Conservation (phyloP, 345 rosid species). For the Brassica incana region DNA sequence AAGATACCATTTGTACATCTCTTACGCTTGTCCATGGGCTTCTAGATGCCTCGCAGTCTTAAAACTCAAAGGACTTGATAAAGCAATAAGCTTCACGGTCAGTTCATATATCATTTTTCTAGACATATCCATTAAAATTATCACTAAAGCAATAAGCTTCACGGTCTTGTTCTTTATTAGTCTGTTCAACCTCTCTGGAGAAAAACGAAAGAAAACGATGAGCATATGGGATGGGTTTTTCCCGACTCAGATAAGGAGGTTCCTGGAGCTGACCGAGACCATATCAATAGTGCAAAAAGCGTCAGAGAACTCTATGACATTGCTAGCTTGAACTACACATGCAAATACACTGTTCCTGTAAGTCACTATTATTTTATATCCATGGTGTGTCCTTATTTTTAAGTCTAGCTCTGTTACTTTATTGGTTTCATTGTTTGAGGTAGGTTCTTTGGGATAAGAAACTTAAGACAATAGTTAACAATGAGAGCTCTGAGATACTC, state of each 20-base stretch:
- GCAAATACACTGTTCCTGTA: constrained; percentile 84
- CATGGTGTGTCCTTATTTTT: background rate
- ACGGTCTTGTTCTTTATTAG: constrained; percentile 38
- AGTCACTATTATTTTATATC: constrained; percentile 28
- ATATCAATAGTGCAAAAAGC: constrained; percentile 64
- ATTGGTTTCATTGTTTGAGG: background rate
- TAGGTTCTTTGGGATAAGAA: constrained; percentile 62
- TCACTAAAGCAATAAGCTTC: too few species aligned
- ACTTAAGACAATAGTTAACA: constrained; percentile 54
- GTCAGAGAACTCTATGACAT: constrained; percentile 72
- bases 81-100: constrained; percentile 70
- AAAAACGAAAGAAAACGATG: constrained; percentile 74
- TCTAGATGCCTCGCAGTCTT: constrained; percentile 71
- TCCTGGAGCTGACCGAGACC: constrained; percentile 71
- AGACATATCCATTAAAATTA: background rate
- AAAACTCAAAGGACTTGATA: constrained; percentile 80
- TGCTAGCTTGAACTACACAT: constrained; percentile 65
- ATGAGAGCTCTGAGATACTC: constrained; percentile 57
- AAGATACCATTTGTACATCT: constrained; percentile 84
- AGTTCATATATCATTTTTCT: constrained; percentile 25
- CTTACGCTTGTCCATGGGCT: constrained; percentile 97
- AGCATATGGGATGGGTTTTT: constrained; percentile 88
- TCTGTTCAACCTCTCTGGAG: constrained; percentile 78
- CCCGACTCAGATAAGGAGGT: constrained; percentile 59
- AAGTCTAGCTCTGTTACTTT: background rate